Conservation (phyloP, 2,329 filamentous ascomycete species). For the Colletotrichum sp. region DNA sequence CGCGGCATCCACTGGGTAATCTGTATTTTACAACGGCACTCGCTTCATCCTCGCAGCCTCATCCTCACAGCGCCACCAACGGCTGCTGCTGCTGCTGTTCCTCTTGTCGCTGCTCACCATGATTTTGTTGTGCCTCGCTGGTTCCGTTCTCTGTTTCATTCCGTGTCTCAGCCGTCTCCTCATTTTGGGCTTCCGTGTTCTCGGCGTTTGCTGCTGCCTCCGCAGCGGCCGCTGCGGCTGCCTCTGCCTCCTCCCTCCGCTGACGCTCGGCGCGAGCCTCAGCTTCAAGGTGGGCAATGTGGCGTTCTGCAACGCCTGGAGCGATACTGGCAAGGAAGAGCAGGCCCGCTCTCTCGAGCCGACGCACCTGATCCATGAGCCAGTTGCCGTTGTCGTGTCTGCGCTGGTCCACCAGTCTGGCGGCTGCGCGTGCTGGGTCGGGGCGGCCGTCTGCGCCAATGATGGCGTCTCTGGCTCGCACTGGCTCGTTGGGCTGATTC, state of each 20-base stretch:
- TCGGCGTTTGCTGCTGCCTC: constrained; percentile 27
- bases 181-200: not conserved
- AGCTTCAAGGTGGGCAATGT: constrained; percentile 64
- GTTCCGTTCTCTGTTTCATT: not conserved
- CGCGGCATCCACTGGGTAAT: constrained; percentile 9
- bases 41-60: not conserved
- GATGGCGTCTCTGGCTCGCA: not conserved
- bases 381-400: constrained; percentile 51
- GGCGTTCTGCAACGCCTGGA: constrained; percentile 69
- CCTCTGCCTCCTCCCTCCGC: constrained; percentile 48
- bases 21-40: constrained; percentile 4
- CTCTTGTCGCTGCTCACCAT: constrained; percentile 5
- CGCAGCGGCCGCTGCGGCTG: constrained; percentile 40
- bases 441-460: constrained; percentile 33
- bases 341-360: constrained; percentile 64
- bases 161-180: not conserved
- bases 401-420: constrained; percentile 56
- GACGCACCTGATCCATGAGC: constrained; percentile 55
- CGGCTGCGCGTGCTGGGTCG: constrained; percentile 57
- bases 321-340: constrained; percentile 71
- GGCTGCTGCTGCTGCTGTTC: constrained; percentile 5
- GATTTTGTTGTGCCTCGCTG: not conserved
- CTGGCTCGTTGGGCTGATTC: constrained; percentile 28
- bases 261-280: constrained; percentile 52
- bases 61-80: not conserved